These are phyloP conservation scores for Candida silvatica DNA, from an alignment of 805 yeast species.

Conservation along the genomic window DNA sequence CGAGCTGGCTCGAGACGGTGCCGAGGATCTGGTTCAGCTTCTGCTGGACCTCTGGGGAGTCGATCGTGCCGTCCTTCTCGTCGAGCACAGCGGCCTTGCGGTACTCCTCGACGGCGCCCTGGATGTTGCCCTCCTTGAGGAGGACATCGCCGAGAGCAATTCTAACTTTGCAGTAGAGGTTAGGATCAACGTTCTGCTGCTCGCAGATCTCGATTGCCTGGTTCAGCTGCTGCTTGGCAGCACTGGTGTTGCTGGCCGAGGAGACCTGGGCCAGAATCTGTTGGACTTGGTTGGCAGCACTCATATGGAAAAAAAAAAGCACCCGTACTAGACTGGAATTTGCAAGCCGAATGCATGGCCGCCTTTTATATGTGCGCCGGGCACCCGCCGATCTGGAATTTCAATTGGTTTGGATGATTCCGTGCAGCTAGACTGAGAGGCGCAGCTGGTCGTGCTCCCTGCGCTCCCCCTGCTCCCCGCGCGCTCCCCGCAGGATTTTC, in stretches of 20 bases:
- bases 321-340: no score
- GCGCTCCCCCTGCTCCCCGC: no score
- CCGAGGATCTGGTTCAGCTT: slow-evolving; percentile 16
- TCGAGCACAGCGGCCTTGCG: slow-evolving; percentile 23
- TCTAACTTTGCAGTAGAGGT: slow-evolving; percentile 24
- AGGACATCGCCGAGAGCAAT: slow-evolving; percentile 21
- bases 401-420: no score
- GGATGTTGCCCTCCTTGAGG: slow-evolving; percentile 14
- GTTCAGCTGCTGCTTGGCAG: slow-evolving; percentile 12
- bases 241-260: slow-evolving; percentile 5
- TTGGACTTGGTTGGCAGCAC: slow-evolving; percentile 12
- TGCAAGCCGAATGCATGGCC: no score
- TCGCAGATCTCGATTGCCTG: slow-evolving; percentile 15
- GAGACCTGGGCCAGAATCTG: slow-evolving; percentile 13
- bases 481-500: no score
- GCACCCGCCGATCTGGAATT: no score
- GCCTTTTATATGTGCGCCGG: no score
- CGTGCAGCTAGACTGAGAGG: no score
- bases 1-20: slow-evolving; percentile 15
- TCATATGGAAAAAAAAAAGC: no score
- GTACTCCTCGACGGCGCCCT: slow-evolving; percentile 21
- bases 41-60: slow-evolving; percentile 23
- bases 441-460: no score
- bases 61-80: slow-evolving; percentile 23
- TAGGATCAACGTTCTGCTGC: slow-evolving; percentile 17